phyloP scores from a whole-genome alignment of 2,329 filamentous ascomycete species.

The Metarhizium anisopliae region DNA sequence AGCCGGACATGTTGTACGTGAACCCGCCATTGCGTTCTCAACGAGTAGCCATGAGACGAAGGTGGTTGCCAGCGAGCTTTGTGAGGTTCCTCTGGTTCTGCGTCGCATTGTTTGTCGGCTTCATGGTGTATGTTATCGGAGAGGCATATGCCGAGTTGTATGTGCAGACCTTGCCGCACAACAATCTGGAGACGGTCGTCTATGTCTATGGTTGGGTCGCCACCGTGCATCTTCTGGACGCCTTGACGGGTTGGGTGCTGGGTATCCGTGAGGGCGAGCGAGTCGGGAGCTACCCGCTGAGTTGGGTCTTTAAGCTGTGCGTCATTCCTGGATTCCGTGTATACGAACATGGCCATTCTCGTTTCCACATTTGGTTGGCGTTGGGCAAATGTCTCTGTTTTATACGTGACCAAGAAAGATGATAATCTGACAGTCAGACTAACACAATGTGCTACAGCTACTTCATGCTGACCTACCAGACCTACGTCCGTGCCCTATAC shows the following conservation, averaged over 20 bases:
- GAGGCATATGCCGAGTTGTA: slow-evolving; percentile 64
- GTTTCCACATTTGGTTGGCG: neutral
- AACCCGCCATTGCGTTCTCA: slow-evolving; percentile 16
- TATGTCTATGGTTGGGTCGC: slow-evolving; percentile 65
- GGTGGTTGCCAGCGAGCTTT: slow-evolving; percentile 57
- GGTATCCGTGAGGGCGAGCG: slow-evolving; percentile 57
- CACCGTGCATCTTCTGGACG: slow-evolving; percentile 56
- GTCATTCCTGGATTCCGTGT: slow-evolving; percentile 14
- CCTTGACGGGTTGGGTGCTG: slow-evolving; percentile 56
- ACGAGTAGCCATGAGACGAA: slow-evolving; percentile 34
- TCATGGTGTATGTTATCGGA: slow-evolving; percentile 58
- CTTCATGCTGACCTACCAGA: slow-evolving; percentile 62
- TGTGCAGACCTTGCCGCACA: slow-evolving; percentile 55
- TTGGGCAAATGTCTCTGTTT: neutral
- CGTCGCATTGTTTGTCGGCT: slow-evolving; percentile 49
- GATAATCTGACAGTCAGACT: neutral
- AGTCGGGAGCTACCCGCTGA: slow-evolving; percentile 61
- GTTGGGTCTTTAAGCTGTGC: slow-evolving; percentile 62
- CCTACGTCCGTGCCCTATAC: slow-evolving; percentile 60
- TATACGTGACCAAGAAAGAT: neutral
- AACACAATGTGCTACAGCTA: slow-evolving; percentile 31
- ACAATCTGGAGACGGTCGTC: slow-evolving; percentile 56
- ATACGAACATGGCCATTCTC: neutral
- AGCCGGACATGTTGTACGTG: slow-evolving; percentile 24
- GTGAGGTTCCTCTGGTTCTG: slow-evolving; percentile 64